Conservation (phyloP, 345 rosid species). For the Fremontodendron californicum region DNA sequence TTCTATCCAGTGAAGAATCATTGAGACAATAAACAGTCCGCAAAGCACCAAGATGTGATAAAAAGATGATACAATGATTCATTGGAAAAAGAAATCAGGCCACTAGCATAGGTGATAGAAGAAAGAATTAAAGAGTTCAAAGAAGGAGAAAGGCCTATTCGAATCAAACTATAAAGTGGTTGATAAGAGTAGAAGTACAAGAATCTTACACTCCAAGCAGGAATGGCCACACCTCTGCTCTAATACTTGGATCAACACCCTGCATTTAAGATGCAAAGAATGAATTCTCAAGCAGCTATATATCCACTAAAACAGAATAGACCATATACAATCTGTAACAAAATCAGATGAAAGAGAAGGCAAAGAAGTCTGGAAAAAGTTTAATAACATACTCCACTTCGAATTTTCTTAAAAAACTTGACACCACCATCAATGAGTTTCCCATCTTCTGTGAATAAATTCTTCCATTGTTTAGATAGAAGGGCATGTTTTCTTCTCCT, state of each 20-base stretch:
- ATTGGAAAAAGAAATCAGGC: background rate
- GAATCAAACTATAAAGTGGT: background rate
- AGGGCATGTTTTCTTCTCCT: constrained; percentile 83
- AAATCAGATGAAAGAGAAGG: background rate
- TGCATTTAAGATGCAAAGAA: constrained; percentile 26
- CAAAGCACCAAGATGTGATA: background rate
- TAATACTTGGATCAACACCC: constrained; percentile 89
- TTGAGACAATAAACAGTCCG: background rate
- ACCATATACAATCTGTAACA: background rate
- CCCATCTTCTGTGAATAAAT: constrained; percentile 65
- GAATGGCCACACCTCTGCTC: constrained; percentile 57
- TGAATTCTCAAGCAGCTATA: constrained; percentile 8
- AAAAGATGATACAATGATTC: background rate
- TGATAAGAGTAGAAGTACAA: background rate
- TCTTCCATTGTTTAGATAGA: constrained; percentile 66
- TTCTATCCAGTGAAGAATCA: background rate
- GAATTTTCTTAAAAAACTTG: constrained; percentile 79
- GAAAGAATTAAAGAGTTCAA: background rate
- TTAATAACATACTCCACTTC: constrained; percentile 73
- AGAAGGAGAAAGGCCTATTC: background rate
- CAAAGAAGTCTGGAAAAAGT: background rate
- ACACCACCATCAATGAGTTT: constrained; percentile 73
- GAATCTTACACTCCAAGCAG: constrained; percentile 84
- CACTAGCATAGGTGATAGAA: background rate
- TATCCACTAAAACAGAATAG: constrained; percentile 3